Evolutionary conservation across 306 rosid genomes (phyloP), one percentile per base, ranked within the genome.

Genomic region (Arachis hypogaea): DNA sequence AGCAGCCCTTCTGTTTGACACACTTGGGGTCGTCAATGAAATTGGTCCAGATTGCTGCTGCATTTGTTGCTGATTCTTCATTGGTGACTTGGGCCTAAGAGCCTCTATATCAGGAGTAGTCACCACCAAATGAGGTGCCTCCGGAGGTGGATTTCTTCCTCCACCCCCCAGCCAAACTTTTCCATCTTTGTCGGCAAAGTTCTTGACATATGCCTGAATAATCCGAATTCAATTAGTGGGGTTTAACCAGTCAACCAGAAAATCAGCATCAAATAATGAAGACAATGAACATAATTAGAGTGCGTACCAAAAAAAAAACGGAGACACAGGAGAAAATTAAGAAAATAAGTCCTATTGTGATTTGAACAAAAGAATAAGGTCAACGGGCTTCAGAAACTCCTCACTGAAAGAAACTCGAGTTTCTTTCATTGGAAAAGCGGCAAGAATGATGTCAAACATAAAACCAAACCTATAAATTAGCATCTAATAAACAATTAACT

Each of bases 101-200:
- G 96, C 55, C 84, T 95, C 98, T 30, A 95, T 95, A 3, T 95
- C 99, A 0, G 97, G 96, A 33, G 99, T 95, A 30, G 99, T 95
- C 36, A 90, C 58, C 40, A 95, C 99, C 80, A 95, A 88, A 88
- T 95, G 99, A 71, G 98, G 93, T 63, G 99, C 98, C 81, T 92
- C 99, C 0, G 97, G 93, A 68, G 97, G 99, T 29, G 99, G 98
- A 71, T 95, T 95, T 74, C 99, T 81, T 67, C 99, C 99, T 49
- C 99, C 99, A 46, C 99, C 99, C 62, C 99, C 99, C 68, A 79
- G 97, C 98, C 97, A 95, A 55, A 95, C 98, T 79, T 92, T 95
- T 68, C 99, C 98, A 16, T 95, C 99, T 69, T 95, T 90, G 84
- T 95, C 99, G 1, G 86, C 68, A n/a, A 95, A 95, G 82, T 60